Conservation (phyloP, 2,329 filamentous ascomycete genomes). For the Aspergillus brasiliensis region DNA sequence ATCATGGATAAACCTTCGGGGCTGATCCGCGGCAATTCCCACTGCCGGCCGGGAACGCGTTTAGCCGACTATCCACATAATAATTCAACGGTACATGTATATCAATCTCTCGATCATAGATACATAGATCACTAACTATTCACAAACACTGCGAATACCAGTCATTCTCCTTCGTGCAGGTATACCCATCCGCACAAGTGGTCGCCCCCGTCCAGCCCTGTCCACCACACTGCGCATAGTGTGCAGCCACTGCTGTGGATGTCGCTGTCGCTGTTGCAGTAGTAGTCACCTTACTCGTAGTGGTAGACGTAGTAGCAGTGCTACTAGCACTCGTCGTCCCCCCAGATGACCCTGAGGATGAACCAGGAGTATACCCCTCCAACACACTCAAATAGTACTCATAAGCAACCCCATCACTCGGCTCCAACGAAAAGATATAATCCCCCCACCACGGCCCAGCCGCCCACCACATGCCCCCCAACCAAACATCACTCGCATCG, state of each 20-base stretch:
- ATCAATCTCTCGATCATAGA: background rate
- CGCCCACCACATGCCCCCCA: slow-evolving; percentile 57
- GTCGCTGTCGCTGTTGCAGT: slow-evolving; percentile 5
- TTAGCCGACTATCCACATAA: background rate
- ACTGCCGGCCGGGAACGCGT: background rate
- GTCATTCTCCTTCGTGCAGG: slow-evolving; percentile 12
- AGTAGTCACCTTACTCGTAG: slow-evolving; percentile 9
- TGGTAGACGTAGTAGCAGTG: background rate
- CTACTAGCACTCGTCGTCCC: slow-evolving; percentile 2
- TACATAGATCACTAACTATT: background rate
- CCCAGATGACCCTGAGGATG: background rate
- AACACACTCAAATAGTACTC: slow-evolving; percentile 31
- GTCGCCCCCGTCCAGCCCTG: slow-evolving; percentile 12
- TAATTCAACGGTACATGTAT: no score
- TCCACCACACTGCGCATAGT: slow-evolving; percentile 30
- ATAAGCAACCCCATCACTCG: slow-evolving; percentile 48
- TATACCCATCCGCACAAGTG: slow-evolving; percentile 8
- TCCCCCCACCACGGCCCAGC: slow-evolving; percentile 55
- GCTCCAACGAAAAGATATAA: slow-evolving; percentile 56
- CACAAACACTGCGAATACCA: slow-evolving; percentile 18
- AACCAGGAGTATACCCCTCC: slow-evolving; percentile 29
- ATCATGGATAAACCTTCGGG: background rate
- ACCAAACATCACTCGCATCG: slow-evolving; percentile 56
- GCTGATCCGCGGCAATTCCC: background rate
- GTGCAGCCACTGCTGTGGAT: slow-evolving; percentile 2